Percentiles rank a stretch among this genome's conserved stretches.
phyloP scores from a whole-genome alignment of 2,329 filamentous ascomycete genomes.

The Coniosporium uncinatum region DNA sequence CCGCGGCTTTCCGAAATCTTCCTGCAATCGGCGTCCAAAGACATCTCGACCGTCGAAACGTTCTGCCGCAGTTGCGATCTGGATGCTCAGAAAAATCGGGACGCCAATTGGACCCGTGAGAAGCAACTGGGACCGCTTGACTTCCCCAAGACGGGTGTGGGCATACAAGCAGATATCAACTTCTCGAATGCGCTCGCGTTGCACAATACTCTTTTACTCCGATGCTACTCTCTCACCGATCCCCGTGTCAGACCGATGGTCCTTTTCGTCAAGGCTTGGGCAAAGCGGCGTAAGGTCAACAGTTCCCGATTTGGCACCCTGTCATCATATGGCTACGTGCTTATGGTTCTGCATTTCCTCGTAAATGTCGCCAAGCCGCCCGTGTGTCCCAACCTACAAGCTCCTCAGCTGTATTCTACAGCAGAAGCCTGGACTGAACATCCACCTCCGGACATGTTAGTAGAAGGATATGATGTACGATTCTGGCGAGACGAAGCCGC shows the following conservation, averaged over 20 bases:
- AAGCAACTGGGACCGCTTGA: slow-evolving; percentile 53
- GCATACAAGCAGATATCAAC: slow-evolving; percentile 91
- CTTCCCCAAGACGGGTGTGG: slow-evolving; percentile 69
- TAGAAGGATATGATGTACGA: slow-evolving; percentile 63
- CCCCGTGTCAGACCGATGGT: slow-evolving; percentile 72
- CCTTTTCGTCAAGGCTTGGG: slow-evolving; percentile 88
- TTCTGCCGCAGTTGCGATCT: too few species aligned
- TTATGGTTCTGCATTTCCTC: slow-evolving; percentile 90
- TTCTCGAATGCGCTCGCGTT: slow-evolving; percentile 81
- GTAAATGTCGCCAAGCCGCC: slow-evolving; percentile 78
- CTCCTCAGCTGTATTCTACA: slow-evolving; percentile 25
- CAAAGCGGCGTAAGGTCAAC: slow-evolving; percentile 80
- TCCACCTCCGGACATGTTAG: slow-evolving; percentile 28
- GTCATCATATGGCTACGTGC: slow-evolving; percentile 84
- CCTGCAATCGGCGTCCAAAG: too few species aligned
- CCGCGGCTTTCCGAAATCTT: too few species aligned
- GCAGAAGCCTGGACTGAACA: slow-evolving; percentile 15
- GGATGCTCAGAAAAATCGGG: too few species aligned
- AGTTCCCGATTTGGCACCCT: slow-evolving; percentile 81
- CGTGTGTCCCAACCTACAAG: slow-evolving; percentile 78
- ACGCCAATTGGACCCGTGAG: slow-evolving; percentile 41
- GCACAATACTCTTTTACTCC: slow-evolving; percentile 77
- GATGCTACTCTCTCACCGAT: slow-evolving; percentile 79
- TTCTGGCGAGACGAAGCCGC: slow-evolving; percentile 75
- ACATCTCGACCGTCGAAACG: too few species aligned